phyloP scores from a whole-genome alignment of 106 monocot genomes.

The Xerophyta viscosa region DNA sequence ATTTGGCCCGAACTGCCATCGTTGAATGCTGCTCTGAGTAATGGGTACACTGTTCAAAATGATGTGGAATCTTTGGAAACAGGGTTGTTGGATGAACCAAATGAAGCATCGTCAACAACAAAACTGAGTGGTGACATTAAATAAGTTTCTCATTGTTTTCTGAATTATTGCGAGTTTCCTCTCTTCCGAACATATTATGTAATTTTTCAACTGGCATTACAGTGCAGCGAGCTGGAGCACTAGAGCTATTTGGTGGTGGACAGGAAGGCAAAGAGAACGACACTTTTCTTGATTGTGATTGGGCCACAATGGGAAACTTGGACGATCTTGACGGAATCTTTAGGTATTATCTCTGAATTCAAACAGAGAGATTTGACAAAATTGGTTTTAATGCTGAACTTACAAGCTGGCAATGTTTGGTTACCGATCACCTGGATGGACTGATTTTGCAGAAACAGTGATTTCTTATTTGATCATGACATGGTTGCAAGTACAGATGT shows the following conservation, averaged over 20 bases:
- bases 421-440: background rate
- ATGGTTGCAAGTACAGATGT: constrained; percentile 25
- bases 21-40: constrained; percentile 24
- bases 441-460: constrained; percentile 38
- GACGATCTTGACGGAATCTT: constrained; percentile 64
- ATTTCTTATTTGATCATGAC: constrained; percentile 46
- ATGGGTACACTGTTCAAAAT: constrained; percentile 25
- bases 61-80: constrained; percentile 10
- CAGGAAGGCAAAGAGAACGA: constrained; percentile 31
- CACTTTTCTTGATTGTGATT: constrained; percentile 53
- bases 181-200: constrained; percentile 11
- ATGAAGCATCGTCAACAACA: constrained; percentile 10
- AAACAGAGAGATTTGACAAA: background rate
- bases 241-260: constrained; percentile 19
- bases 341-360: constrained; percentile 24
- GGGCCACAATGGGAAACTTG: constrained; percentile 51
- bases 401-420: no score
- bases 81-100: constrained; percentile 9
- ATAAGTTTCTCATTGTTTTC: constrained; percentile 8
- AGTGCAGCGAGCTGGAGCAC: constrained; percentile 33
- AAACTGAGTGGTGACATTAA: constrained; percentile 25
- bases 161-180: background rate
- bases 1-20: constrained; percentile 70
- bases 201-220: constrained; percentile 21
- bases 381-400: no score